Percentiles rank a stretch among this genome's conserved stretches.
These are phyloP conservation scores for Cyclocybe aegerita DNA, from an alignment of 768 basidiomycete genomes.

Conservation along the genomic window DNA sequence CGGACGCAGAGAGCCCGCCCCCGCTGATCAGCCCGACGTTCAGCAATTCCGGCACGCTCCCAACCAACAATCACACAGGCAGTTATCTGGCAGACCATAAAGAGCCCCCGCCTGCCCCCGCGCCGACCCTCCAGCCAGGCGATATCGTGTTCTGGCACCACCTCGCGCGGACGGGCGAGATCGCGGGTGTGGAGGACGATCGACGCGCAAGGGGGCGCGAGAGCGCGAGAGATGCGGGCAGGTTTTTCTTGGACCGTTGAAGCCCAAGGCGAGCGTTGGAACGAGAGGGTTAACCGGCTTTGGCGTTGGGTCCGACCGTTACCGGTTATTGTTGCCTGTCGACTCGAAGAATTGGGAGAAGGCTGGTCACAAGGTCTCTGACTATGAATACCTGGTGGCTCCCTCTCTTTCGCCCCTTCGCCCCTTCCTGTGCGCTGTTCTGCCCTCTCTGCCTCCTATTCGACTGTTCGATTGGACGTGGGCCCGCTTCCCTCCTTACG, in stretches of 20 bases:
- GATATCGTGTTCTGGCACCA: constrained; percentile 79
- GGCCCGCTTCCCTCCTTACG: constrained; percentile 1
- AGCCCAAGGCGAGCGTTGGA: constrained; percentile 1
- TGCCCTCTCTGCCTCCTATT: too few relatives aligned
- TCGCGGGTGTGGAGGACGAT: constrained; percentile 67
- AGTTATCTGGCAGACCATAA: constrained; percentile 34
- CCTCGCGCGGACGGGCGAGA: constrained; percentile 68
- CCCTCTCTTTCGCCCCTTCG: too few relatives aligned
- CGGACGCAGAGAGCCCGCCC: constrained; percentile 21
- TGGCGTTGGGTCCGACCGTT: not conserved
- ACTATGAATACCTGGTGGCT: too few relatives aligned
- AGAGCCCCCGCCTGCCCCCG: constrained; percentile 31
- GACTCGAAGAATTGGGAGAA: too few relatives aligned
- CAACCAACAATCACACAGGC: too few relatives aligned
- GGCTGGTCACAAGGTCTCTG: too few relatives aligned
- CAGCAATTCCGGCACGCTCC: not conserved
- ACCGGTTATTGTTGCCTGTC: not conserved
- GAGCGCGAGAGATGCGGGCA: constrained; percentile 11
- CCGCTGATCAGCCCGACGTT: constrained; percentile 23
- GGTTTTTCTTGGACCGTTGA: constrained; percentile 35
- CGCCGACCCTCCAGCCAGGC: constrained; percentile 48
- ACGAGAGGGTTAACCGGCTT: not conserved
- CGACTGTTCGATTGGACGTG: too few relatives aligned
- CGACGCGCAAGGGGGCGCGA: constrained; percentile 44
- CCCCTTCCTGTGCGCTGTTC: too few relatives aligned